A percentile compares a stretch with the other conserved stretches of the same genome.
phyloP scores from a whole-genome alignment of 371 early-diverging fungal species.

The Lichtheimia corymbifera region DNA sequence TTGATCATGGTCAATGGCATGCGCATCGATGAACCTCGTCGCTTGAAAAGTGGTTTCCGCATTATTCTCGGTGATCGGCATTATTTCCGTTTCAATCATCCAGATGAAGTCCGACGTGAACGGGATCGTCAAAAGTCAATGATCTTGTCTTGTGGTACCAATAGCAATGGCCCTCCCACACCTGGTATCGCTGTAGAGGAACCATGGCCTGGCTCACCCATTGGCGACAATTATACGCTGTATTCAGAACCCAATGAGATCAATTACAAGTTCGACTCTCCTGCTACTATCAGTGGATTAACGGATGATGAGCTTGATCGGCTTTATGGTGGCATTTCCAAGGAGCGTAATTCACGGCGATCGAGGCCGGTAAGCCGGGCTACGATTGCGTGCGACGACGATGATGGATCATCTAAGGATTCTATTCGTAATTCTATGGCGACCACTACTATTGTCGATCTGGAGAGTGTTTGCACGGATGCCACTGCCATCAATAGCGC shows the following conservation, averaged over 20 bases:
- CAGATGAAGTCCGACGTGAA: constrained; percentile 80
- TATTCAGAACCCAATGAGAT: constrained; percentile 68
- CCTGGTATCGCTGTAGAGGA: constrained; percentile 21
- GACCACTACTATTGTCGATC: constrained; percentile 32
- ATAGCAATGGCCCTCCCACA: constrained; percentile 38
- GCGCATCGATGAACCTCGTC: constrained; percentile 57
- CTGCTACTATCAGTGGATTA: constrained; percentile 48
- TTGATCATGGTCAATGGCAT: constrained; percentile 80
- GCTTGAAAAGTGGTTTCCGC: constrained; percentile 76
- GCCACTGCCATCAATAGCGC: constrained; percentile 27
- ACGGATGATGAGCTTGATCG: constrained; percentile 65
- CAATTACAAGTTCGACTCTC: constrained; percentile 74
- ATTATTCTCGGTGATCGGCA: constrained; percentile 84
- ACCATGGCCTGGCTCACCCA: constrained; percentile 12
- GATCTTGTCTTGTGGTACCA: constrained; percentile 13
- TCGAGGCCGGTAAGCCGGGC: constrained; percentile 57
- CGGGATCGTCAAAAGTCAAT: constrained; percentile 47
- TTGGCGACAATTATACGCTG: constrained; percentile 27
- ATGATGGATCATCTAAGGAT: constrained; percentile 49
- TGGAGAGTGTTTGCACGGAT: constrained; percentile 50
- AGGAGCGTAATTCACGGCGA: constrained; percentile 53
- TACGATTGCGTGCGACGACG: constrained; percentile 46
- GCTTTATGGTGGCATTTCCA: constrained; percentile 58
- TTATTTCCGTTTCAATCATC: constrained; percentile 86
- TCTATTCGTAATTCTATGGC: constrained; percentile 42